These are phyloP conservation scores for Globisporangium takayamanum DNA, from an alignment of 352 stramenopile species.

Conservation along the genomic window DNA sequence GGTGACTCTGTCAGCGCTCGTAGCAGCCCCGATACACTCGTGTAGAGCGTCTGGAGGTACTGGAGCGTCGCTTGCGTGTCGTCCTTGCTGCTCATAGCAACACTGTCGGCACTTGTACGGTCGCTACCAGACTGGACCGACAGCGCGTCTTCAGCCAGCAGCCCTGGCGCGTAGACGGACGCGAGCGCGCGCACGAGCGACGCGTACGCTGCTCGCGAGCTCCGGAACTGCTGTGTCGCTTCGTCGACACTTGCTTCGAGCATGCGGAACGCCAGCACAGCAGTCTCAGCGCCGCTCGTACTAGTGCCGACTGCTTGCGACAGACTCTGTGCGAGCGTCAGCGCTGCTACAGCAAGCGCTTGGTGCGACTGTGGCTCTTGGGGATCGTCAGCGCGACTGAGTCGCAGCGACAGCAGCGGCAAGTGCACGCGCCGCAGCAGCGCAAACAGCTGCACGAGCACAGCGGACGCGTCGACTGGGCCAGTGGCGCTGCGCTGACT, in stretches of 20 bases:
- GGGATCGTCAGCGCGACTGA: background rate
- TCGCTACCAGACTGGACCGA: slow-evolving; percentile 9
- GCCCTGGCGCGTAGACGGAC: slow-evolving; percentile 20
- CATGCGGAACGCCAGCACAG: slow-evolving; percentile 10
- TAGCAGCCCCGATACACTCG: background rate
- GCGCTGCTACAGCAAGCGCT: background rate
- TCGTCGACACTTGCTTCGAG: slow-evolving; percentile 22
- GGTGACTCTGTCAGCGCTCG: slow-evolving; percentile 2
- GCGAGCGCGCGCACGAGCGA: slow-evolving; percentile 21
- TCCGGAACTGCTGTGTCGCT: slow-evolving; percentile 25
- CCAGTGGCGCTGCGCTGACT: no score
- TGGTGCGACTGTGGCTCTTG: background rate
- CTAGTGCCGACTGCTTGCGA: background rate
- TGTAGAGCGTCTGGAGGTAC: slow-evolving; percentile 11
- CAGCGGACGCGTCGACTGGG: background rate
- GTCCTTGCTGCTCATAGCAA: background rate
- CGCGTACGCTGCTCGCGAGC: slow-evolving; percentile 12
- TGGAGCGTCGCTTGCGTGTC: slow-evolving; percentile 6
- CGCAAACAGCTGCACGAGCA: slow-evolving; percentile 29
- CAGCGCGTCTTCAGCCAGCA: slow-evolving; percentile 18
- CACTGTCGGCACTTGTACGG: background rate
- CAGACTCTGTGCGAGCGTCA: background rate
- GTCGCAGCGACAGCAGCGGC: slow-evolving; percentile 17
- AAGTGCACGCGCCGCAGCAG: slow-evolving; percentile 23
- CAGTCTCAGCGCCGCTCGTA: background rate